Conservation (phyloP, 306 rosid species). For the Hippophae gyantsensis region DNA sequence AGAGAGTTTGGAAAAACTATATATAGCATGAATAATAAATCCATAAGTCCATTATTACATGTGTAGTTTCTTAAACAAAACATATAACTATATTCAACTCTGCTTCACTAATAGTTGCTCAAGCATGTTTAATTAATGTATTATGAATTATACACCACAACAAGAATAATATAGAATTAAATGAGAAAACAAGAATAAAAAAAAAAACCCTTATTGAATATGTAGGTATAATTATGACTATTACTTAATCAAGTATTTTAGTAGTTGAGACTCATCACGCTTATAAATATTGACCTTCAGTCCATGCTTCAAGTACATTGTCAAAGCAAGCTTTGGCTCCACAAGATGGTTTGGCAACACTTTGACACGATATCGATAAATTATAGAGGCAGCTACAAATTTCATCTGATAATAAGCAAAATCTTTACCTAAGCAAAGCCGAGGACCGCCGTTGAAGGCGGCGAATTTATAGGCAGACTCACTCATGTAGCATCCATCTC, state of each 20-base stretch:
- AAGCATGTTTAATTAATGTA: too few species aligned
- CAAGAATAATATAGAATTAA: too few species aligned
- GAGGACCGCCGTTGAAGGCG: slow-evolving; percentile 91
- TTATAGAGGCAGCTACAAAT: slow-evolving; percentile 64
- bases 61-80: background rate
- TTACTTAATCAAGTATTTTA: slow-evolving; percentile 14
- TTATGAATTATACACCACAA: too few species aligned
- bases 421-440: slow-evolving; percentile 82
- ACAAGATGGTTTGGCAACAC: slow-evolving; percentile 51
- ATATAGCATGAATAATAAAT: background rate
- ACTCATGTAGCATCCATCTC: slow-evolving; percentile 59
- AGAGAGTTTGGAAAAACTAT: too few species aligned
- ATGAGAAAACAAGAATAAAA: too few species aligned
- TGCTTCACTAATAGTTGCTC: too few species aligned
- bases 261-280: slow-evolving; percentile 32
- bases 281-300: slow-evolving; percentile 36
- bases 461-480: slow-evolving; percentile 82
- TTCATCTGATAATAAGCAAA: slow-evolving; percentile 93
- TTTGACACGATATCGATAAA: slow-evolving; percentile 46
- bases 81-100: too few species aligned
- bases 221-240: too few species aligned
- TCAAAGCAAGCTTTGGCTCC: slow-evolving; percentile 70
- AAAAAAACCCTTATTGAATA: too few species aligned
- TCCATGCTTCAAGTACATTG: slow-evolving; percentile 83
- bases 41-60: background rate